Conservation (phyloP, 345 rosid genomes). For the Heritiera littoralis region DNA sequence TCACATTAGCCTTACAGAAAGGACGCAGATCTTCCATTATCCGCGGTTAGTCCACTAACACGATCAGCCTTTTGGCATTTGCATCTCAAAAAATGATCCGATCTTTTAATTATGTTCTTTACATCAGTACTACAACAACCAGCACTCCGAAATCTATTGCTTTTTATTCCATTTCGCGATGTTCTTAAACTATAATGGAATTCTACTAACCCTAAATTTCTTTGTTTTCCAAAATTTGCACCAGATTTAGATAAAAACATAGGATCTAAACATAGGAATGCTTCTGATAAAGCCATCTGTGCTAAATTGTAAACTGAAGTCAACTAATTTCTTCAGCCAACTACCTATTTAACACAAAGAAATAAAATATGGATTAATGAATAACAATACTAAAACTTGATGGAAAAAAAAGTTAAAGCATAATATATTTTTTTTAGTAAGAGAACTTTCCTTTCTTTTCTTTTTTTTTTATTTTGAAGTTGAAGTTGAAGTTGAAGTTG, state of each 20-base stretch:
- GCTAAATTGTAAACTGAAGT: conserved; percentile 1
- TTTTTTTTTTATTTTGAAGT: no score
- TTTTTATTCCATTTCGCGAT: conserved; percentile 17
- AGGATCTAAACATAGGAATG: conserved; percentile 38
- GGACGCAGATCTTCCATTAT: conserved; percentile 32
- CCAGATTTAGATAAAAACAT: conserved; percentile 27
- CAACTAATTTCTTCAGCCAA: conserved; percentile 15
- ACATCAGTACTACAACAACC: conserved; percentile 18
- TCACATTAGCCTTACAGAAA: conserved; percentile 28
- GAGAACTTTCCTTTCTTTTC: not conserved
- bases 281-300: conserved; percentile 46
- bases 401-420: no score
- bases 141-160: conserved; percentile 12
- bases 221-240: conserved; percentile 19
- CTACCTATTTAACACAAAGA: conserved; percentile 1
- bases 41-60: conserved; percentile 36
- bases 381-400: not conserved
- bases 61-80: conserved; percentile 56
- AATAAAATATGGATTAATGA: not conserved
- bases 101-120: conserved; percentile 18
- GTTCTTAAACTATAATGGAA: conserved; percentile 24
- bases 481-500: no score
- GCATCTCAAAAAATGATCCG: conserved; percentile 34
- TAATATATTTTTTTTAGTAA: no score
- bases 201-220: conserved; percentile 21